Percentiles rank a stretch among this genome's conserved stretches.
Evolutionary conservation across 1,284 basidiomycete genomes (phyloP).

Genomic region (Abortiporus biennis): DNA sequence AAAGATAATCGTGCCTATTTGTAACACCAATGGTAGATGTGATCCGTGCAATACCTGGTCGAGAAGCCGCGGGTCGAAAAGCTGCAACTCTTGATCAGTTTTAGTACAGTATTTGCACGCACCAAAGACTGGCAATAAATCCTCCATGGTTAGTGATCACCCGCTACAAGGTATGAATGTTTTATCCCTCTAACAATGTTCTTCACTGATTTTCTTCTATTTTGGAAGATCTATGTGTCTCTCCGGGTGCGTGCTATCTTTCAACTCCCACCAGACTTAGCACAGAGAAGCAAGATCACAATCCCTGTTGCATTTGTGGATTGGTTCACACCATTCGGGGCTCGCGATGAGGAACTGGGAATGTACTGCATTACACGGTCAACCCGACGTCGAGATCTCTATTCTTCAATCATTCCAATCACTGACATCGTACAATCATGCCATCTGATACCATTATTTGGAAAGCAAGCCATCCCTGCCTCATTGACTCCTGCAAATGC

Average conservation of each 20-base stretch:
- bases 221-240: too few relatives aligned
- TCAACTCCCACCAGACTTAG: neutral
- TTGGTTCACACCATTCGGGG: conserved; percentile 6
- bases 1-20: too few relatives aligned
- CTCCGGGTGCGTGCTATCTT: conserved; percentile 1
- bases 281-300: neutral
- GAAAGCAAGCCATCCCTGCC: conserved; percentile 7
- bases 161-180: too few relatives aligned
- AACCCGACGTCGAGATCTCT: neutral
- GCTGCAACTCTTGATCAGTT: too few relatives aligned
- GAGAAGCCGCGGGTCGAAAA: too few relatives aligned
- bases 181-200: too few relatives aligned
- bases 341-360: neutral
- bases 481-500: conserved; percentile 12
- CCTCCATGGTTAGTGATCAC: too few relatives aligned
- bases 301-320: conserved; percentile 3
- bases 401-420: conserved; percentile 3
- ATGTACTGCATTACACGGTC: neutral
- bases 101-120: too few relatives aligned
- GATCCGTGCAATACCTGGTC: too few relatives aligned
- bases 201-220: too few relatives aligned
- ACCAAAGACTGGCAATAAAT: too few relatives aligned
- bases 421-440: conserved; percentile 1
- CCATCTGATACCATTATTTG: conserved; percentile 14
- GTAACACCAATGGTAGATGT: too few relatives aligned